Evolutionary conservation across 345 rosid species (phyloP), one percentile per base, ranked within the genome.

Genomic region (Iberis pinnata): DNA sequence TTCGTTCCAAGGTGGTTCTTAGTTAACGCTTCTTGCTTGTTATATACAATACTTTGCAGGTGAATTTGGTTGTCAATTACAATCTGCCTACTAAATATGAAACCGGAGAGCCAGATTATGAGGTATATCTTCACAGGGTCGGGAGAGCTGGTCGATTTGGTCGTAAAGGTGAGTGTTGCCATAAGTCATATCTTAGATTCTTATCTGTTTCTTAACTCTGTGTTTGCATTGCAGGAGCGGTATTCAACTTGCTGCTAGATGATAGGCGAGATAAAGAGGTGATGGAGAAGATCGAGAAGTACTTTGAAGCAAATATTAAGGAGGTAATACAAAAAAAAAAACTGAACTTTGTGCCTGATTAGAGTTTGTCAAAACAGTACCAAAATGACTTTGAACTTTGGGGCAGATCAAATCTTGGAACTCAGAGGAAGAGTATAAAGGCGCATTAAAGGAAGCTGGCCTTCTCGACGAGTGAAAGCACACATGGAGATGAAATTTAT

Each of bases 91-190:
- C 78, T 49, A 92, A 85, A 71, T 46, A 70, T 49, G 77, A 57
- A 25, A 70, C 56, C 3, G 43, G 51, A 10, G 96, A 84, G 66
- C 93, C 98, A 48, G 77, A 92, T 60, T 92, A 52, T 64, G 98
- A 92, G 73, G 89, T 80, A 17, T 88, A 92, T 71, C 77, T 92
- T 73, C 98, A 88, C 69, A 81, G 98, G 63, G 85, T 92, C 53
- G 98, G 98, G 35, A 77, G 98, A 60, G 96, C 98, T 29, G 98
- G 98, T 39, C 86, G 96, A 9, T 92, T 92, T 73, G 96, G 98
- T 33, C 82, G 96, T 60, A 87, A 82, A 71, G 96, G 96, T 81
- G 50, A 41, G 37, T 32, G n/a, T 12, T 7, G 33, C 33, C 33
- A 35, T 5, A n/a, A 44, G 12, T n/a, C n/a, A n/a, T n/a, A n/a